Conservation (phyloP, 805 yeast species). For the Wickerhamomyces mucosus region DNA sequence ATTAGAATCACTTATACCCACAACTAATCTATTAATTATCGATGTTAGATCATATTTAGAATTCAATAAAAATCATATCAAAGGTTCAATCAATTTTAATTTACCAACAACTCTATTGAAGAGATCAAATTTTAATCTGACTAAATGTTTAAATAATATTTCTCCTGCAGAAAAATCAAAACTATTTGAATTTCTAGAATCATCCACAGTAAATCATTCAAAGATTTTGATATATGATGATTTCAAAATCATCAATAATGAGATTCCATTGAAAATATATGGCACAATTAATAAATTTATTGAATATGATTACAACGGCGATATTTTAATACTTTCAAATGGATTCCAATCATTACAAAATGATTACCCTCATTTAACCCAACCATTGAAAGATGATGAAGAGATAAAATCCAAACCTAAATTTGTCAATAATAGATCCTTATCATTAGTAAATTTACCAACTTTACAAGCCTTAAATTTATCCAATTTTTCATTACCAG, state of each 20-base stretch:
- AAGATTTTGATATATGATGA: slow-evolving; percentile 17
- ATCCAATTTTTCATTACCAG: slow-evolving; percentile 12
- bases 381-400: too few relatives aligned
- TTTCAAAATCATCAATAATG: slow-evolving; percentile 9
- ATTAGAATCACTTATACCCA: slow-evolving; percentile 2
- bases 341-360: slow-evolving; percentile 30
- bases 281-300: slow-evolving; percentile 41
- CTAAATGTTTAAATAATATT: slow-evolving; percentile 51
- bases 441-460: slow-evolving; percentile 12
- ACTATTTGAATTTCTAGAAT: slow-evolving; percentile 27
- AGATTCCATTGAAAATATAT: slow-evolving; percentile 29
- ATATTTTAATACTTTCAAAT: slow-evolving; percentile 32
- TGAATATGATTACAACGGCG: slow-evolving; percentile 29
- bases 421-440: slow-evolving; percentile 12
- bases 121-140: slow-evolving; percentile 61
- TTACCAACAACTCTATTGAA: slow-evolving; percentile 83
- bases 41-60: slow-evolving; percentile 82
- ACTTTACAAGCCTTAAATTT: slow-evolving; percentile 6
- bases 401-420: background rate
- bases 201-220: slow-evolving; percentile 3
- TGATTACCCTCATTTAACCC: slow-evolving; percentile 18
- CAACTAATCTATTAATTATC: slow-evolving; percentile 34
- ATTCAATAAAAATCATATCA: slow-evolving; percentile 48
- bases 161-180: slow-evolving; percentile 40
- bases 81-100: slow-evolving; percentile 63